Evolutionary conservation across 2,329 filamentous ascomycete species (phyloP).

Genomic region (Didymella segeticola): DNA sequence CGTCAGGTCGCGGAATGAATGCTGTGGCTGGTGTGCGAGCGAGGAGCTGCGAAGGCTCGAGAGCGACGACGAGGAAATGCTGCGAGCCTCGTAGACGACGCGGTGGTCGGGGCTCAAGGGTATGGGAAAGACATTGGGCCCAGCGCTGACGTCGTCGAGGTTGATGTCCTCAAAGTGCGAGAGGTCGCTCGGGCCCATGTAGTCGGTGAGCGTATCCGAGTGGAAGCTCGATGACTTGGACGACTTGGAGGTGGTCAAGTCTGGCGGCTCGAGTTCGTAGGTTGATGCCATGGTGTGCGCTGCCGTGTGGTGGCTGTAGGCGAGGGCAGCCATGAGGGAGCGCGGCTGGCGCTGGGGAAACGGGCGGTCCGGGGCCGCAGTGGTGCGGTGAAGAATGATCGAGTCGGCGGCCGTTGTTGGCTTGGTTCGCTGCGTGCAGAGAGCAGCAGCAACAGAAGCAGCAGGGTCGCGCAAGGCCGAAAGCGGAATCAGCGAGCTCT

Average conservation of each 20-base stretch:
- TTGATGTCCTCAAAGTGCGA: slow-evolving; percentile 94
- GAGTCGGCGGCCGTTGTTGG: neutral
- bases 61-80: slow-evolving; percentile 22
- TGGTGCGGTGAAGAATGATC: slow-evolving; percentile 35
- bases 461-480: slow-evolving; percentile 31
- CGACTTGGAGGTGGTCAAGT: slow-evolving; percentile 83
- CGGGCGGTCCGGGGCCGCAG: slow-evolving; percentile 25
- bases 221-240: slow-evolving; percentile 90
- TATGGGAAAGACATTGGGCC: slow-evolving; percentile 55
- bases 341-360: slow-evolving; percentile 33
- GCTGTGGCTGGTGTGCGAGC: slow-evolving; percentile 2
- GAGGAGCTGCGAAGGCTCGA: slow-evolving; percentile 22
- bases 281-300: slow-evolving; percentile 11
- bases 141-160: slow-evolving; percentile 67
- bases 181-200: slow-evolving; percentile 66
- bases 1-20: slow-evolving; percentile 45
- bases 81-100: slow-evolving; percentile 40
- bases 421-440: slow-evolving; percentile 24
- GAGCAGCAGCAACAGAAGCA: too few species aligned
- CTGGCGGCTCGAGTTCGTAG: slow-evolving; percentile 61
- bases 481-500: slow-evolving; percentile 39
- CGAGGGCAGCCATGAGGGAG: slow-evolving; percentile 48
- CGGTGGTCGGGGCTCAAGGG: slow-evolving; percentile 37
- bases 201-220: slow-evolving; percentile 76
- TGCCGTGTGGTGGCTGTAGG: slow-evolving; percentile 34